Base-by-base conservation (phyloP, 1,284 basidiomycete species). In the Cerrena zonata region DNA sequence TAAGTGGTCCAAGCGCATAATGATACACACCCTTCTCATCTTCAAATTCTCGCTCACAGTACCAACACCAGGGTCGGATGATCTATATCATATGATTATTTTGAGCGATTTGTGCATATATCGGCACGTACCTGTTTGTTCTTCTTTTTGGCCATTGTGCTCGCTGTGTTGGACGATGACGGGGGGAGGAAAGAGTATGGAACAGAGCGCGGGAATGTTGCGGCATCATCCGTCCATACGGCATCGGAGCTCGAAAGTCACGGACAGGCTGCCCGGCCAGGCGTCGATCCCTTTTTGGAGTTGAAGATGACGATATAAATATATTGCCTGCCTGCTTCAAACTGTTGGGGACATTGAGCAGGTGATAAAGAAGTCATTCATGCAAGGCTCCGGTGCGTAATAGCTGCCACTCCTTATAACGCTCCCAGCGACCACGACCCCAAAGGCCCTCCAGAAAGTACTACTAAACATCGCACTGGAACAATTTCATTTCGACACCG, bases 41-140 rank as follows among this genome's bases (percentile, higher is more conserved):
- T 69, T 96, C 93, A 63, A 96, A 97, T 70, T 95, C 95, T 68
- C 94, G 85, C 73, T 99, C 95, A 77, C 94, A 97, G 70, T 97
- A 97, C 95, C 94, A 97, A 74, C 92, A 95, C 91, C 92, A 94
- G 18, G 92, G 91, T 38, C 89, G 86, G 60, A 94, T 81, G 53
- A 92, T 73, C 91, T 93, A 55, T 3, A 45, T 24, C 38, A 48
- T 15, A 34, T 34, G 43, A 56, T 18, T 45, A 46, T 18, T 21
- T 42, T 23, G 34, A 15, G 15, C 4, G 19, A 47, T 24, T 2
- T 22, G 18, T 34, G 15, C 1, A 27, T 22, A 39, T 5, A 13
- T 23, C 21, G 12, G 15, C 11, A 59, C 70, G 26, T 46, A 82
- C 86, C 76, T 85, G 85, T 68, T 86, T 88, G 60, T 79, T 89